These are phyloP conservation scores for Wickerhamiella sorbophila DNA, from an alignment of 805 yeast species.

Conservation along the genomic window DNA sequence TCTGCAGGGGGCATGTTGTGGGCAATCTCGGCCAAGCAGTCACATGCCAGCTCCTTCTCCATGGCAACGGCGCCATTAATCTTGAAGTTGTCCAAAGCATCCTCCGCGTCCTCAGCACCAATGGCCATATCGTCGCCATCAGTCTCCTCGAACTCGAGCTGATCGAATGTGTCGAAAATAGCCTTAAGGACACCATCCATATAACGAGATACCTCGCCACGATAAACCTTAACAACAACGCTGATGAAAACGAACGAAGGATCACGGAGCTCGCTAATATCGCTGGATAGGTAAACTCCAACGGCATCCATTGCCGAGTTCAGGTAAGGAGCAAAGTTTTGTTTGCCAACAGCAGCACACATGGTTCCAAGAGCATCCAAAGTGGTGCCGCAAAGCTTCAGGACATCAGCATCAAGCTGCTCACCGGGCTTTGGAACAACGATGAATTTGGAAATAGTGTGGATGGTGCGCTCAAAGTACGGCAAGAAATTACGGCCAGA, in stretches of 20 bases:
- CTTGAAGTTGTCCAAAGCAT: slow-evolving; percentile 54
- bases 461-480: slow-evolving; percentile 68
- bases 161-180: slow-evolving; percentile 68
- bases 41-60: slow-evolving; percentile 85
- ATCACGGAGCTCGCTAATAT: slow-evolving; percentile 78
- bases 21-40: slow-evolving; percentile 69
- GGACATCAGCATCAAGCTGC: slow-evolving; percentile 67
- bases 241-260: slow-evolving; percentile 88
- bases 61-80: slow-evolving; percentile 91
- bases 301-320: slow-evolving; percentile 83
- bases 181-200: slow-evolving; percentile 71
- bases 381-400: slow-evolving; percentile 81
- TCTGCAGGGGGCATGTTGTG: slow-evolving; percentile 58
- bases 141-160: slow-evolving; percentile 44
- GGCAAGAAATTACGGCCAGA: slow-evolving; percentile 81
- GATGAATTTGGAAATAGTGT: slow-evolving; percentile 68
- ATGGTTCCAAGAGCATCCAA: slow-evolving; percentile 87
- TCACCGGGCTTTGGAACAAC: slow-evolving; percentile 37
- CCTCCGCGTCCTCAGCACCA: slow-evolving; percentile 33
- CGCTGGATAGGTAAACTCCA: slow-evolving; percentile 58
- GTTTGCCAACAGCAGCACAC: slow-evolving; percentile 94
- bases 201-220: slow-evolving; percentile 76
- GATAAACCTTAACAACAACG: slow-evolving; percentile 89
- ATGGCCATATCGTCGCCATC: slow-evolving; percentile 33
- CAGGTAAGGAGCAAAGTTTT: slow-evolving; percentile 71